phyloP scores from a whole-genome alignment of 176 grass and related monocot genomes.

The Paspalum vaginatum region DNA sequence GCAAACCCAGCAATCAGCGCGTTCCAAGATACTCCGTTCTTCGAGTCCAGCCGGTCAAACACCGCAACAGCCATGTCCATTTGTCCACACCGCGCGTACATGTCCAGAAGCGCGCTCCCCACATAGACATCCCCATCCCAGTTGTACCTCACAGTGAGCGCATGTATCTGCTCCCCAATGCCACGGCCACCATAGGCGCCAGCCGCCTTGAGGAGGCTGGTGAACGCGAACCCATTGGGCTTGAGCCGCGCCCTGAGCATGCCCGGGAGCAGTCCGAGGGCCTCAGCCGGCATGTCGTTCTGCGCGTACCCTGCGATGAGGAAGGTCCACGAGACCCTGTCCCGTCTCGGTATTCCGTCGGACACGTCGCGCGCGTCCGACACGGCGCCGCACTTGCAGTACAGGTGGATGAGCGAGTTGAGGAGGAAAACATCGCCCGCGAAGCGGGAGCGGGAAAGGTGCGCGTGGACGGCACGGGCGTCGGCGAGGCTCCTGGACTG shows the following conservation, averaged over 20 bases:
- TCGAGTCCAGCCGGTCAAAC: conserved; percentile 56
- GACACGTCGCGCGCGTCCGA: conserved; percentile 51
- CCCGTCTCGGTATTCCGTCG: conserved; percentile 49
- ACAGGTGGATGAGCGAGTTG: conserved; percentile 63
- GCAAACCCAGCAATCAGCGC: conserved; percentile 66
- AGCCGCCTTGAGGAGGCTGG: conserved; percentile 67
- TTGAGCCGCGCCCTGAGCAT: conserved; percentile 41
- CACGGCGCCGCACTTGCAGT: conserved; percentile 59
- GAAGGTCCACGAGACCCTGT: conserved; percentile 71
- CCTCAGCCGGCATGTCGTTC: conserved; percentile 52
- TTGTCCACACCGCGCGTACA: conserved; percentile 54
- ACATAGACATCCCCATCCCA: conserved; percentile 63
- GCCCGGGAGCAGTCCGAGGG: conserved; percentile 42
- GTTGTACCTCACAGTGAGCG: conserved; percentile 45
- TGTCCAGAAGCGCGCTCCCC: conserved; percentile 69
- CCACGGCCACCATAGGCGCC: conserved; percentile 12
- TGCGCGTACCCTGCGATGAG: conserved; percentile 69
- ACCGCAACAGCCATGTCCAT: conserved; percentile 56
- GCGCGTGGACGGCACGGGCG: conserved; percentile 40
- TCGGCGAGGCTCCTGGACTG: conserved; percentile 36
- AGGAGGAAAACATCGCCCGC: conserved; percentile 50
- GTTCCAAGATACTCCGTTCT: conserved; percentile 75
- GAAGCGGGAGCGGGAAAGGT: conserved; percentile 45
- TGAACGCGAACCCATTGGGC: conserved; percentile 67
- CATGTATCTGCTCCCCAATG: conserved; percentile 51